These are phyloP conservation scores for Boeremia exigua DNA, from an alignment of 2,329 filamentous ascomycete species.

Conservation along the genomic window DNA sequence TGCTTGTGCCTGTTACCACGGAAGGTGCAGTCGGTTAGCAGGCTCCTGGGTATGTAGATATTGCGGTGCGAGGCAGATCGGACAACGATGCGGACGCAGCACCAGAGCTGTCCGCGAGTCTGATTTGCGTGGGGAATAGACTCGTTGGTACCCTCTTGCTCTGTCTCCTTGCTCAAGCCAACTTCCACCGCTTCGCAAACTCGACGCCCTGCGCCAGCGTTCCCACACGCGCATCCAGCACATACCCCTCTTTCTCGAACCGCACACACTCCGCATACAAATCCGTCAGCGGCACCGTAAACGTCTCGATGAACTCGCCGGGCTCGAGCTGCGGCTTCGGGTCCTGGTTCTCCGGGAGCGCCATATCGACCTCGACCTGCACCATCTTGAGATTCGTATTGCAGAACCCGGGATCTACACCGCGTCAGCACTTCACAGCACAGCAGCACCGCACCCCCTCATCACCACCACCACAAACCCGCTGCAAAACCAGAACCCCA, in stretches of 20 bases:
- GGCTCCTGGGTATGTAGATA: too few relatives aligned
- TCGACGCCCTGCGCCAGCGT: slow-evolving; percentile 81
- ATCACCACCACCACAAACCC: neutral
- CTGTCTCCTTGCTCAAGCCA: slow-evolving; percentile 3
- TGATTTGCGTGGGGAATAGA: too few relatives aligned
- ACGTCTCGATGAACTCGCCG: slow-evolving; percentile 82
- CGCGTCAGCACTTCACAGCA: neutral
- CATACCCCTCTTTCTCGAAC: slow-evolving; percentile 73
- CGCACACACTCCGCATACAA: slow-evolving; percentile 71
- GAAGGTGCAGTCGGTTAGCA: too few relatives aligned
- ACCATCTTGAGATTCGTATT: slow-evolving; percentile 64
- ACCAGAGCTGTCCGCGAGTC: too few relatives aligned
- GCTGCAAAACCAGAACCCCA: neutral
- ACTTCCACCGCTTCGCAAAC: slow-evolving; percentile 63
- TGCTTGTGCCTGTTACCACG: too few relatives aligned
- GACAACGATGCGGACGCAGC: too few relatives aligned
- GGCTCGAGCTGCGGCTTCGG: slow-evolving; percentile 74
- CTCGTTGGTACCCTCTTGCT: too few relatives aligned
- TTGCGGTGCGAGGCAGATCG: too few relatives aligned
- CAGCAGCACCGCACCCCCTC: neutral
- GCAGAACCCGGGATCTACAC: slow-evolving; percentile 50
- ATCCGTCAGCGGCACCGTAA: slow-evolving; percentile 68
- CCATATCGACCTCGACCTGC: slow-evolving; percentile 75
- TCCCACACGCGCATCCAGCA: slow-evolving; percentile 79
- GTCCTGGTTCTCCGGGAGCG: slow-evolving; percentile 70